Conservation (phyloP, 176 grass and related monocot species). For the Paspalum notatum region DNA sequence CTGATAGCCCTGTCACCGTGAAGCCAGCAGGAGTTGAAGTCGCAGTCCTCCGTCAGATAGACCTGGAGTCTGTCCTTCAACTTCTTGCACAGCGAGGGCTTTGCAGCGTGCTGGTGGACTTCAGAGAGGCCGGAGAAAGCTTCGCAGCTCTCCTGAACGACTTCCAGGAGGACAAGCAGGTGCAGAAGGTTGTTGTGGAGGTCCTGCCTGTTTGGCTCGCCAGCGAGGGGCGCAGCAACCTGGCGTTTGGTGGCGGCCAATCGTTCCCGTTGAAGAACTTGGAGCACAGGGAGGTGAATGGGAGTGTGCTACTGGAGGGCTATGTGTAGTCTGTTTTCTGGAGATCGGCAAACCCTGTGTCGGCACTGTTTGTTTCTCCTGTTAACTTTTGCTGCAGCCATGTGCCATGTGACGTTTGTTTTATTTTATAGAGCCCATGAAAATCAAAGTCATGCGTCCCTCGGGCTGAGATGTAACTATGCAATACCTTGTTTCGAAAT, state of each 20-base stretch:
- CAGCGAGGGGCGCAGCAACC: conserved; percentile 33
- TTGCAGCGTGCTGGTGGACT: conserved; percentile 73
- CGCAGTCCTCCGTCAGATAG: conserved; percentile 55
- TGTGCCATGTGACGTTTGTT: not conserved
- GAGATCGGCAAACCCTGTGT: not conserved
- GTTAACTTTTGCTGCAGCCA: not conserved
- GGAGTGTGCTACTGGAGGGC: conserved; percentile 65
- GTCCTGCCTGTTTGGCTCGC: conserved; percentile 53
- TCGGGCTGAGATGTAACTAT: not conserved
- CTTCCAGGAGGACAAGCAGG: conserved; percentile 56
- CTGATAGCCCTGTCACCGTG: conserved; percentile 52
- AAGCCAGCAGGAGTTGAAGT: conserved; percentile 55
- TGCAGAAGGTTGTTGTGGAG: conserved; percentile 90
- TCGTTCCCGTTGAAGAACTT: conserved; percentile 58
- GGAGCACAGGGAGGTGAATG: conserved; percentile 48
- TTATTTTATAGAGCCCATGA: not conserved
- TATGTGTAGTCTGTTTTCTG: conserved; percentile 47
- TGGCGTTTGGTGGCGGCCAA: conserved; percentile 53
- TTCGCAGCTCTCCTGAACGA: conserved; percentile 56
- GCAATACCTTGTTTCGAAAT: not conserved
- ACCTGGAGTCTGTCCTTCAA: conserved; percentile 57
- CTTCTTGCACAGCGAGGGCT: conserved; percentile 54
- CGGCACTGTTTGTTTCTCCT: not conserved
- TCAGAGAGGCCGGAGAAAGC: conserved; percentile 47
- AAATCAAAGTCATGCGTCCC: not conserved